phyloP scores from a whole-genome alignment of 768 basidiomycete genomes.

The Coprinopsis strossmayeri region DNA sequence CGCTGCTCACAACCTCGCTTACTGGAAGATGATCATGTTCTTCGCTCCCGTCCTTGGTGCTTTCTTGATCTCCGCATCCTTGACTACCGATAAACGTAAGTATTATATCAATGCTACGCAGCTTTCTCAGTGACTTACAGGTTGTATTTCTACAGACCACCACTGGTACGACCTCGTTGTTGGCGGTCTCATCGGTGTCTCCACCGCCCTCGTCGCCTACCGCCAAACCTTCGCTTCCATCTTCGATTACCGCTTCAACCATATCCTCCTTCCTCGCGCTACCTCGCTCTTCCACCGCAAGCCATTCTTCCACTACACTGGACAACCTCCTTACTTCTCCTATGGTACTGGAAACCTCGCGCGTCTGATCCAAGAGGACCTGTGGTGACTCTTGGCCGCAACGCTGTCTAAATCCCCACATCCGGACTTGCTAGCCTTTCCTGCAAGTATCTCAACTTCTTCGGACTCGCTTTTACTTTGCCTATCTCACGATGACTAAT shows the following conservation, averaged over 20 bases:
- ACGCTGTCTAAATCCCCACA: no score
- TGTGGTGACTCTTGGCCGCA: no score
- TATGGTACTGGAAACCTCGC: no score
- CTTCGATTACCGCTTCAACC: constrained; percentile 55
- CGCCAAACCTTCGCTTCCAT: constrained; percentile 50
- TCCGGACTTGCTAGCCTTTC: no score
- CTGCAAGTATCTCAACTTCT: no score
- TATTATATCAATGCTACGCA: neutral
- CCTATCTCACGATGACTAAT: no score
- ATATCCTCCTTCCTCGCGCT: constrained; percentile 46
- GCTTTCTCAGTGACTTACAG: constrained; percentile 13
- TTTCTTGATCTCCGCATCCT: constrained; percentile 44
- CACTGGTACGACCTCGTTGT: constrained; percentile 55
- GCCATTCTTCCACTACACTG: constrained; percentile 19
- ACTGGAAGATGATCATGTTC: constrained; percentile 60
- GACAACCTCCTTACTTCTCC: constrained; percentile 24
- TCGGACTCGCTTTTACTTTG: no score
- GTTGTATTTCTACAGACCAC: constrained; percentile 26
- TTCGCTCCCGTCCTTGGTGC: constrained; percentile 53
- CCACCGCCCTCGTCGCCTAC: constrained; percentile 44
- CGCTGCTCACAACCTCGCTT: constrained; percentile 51
- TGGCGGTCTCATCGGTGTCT: constrained; percentile 43
- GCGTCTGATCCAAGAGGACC: no score
- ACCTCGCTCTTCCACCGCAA: constrained; percentile 36
- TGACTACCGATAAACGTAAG: constrained; percentile 51